phyloP scores from a whole-genome alignment of 345 rosid species.

The Linum usitatissimum region DNA sequence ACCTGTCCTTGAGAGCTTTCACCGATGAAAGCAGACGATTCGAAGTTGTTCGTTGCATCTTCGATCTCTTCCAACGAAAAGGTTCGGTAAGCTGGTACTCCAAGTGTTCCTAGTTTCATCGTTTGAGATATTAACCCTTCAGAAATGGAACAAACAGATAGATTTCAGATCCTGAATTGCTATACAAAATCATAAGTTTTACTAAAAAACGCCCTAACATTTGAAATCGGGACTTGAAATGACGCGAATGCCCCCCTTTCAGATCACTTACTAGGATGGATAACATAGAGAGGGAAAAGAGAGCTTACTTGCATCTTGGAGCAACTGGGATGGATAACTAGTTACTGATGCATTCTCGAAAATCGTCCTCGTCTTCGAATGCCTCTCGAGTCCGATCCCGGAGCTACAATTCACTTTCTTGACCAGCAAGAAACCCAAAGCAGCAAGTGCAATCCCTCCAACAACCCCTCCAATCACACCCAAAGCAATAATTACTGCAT shows the following conservation, averaged over 20 bases:
- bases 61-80: slow-evolving; percentile 84
- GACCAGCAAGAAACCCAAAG: slow-evolving; percentile 36
- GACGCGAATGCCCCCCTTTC: too few relatives aligned
- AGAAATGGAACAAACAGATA: slow-evolving; percentile 10
- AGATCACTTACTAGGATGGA: too few relatives aligned
- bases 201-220: too few relatives aligned
- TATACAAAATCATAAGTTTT: too few relatives aligned
- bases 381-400: slow-evolving; percentile 20
- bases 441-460: slow-evolving; percentile 44
- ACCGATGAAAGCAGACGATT: slow-evolving; percentile 81
- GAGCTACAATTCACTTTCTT: slow-evolving; percentile 21
- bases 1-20: slow-evolving; percentile 95
- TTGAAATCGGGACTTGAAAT: too few relatives aligned
- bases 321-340: slow-evolving; percentile 67
- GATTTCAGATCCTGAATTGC: background rate
- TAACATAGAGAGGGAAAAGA: slow-evolving; percentile 3
- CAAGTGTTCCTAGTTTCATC: slow-evolving; percentile 77
- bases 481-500: slow-evolving; percentile 26
- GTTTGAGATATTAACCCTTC: slow-evolving; percentile 84
- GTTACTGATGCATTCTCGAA: slow-evolving; percentile 50
- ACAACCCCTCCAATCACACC: slow-evolving; percentile 46
- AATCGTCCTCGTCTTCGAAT: slow-evolving; percentile 43
- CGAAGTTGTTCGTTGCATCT: slow-evolving; percentile 76
- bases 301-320: slow-evolving; percentile 78
- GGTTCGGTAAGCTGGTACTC: slow-evolving; percentile 74